A percentile compares a stretch with the other conserved stretches of the same genome.
phyloP scores from a whole-genome alignment of 2,329 filamentous ascomycete genomes.

The Cladophialophora bantiana region DNA sequence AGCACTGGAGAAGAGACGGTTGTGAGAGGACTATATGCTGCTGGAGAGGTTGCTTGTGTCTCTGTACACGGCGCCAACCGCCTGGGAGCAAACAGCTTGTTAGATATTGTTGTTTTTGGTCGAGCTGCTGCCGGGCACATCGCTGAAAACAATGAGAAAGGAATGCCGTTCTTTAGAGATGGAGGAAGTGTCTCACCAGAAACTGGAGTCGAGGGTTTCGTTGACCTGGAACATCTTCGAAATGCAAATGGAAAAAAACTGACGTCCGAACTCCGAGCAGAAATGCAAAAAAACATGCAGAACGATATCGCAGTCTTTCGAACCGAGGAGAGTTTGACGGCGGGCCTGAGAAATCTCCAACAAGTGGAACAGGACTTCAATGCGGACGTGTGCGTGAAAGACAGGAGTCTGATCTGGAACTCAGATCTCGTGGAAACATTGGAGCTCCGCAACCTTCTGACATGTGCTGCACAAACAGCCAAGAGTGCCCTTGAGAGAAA shows the following conservation, averaged over 20 bases:
- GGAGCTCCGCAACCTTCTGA: slow-evolving; percentile 92
- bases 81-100: slow-evolving; percentile 95
- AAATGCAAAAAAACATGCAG: slow-evolving; percentile 96
- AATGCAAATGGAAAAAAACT: slow-evolving; percentile 77
- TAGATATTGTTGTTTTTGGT: slow-evolving; percentile 96
- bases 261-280: slow-evolving; percentile 79
- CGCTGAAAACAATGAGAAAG: slow-evolving; percentile 89
- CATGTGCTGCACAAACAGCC: slow-evolving; percentile 91
- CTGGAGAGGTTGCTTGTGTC: slow-evolving; percentile 95
- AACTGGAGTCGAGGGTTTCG: slow-evolving; percentile 76
- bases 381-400: slow-evolving; percentile 80
- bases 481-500: slow-evolving; percentile 89
- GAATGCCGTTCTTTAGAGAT: slow-evolving; percentile 62
- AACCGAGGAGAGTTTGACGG: slow-evolving; percentile 80
- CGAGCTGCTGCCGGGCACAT: slow-evolving; percentile 97
- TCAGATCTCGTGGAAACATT: slow-evolving; percentile 93
- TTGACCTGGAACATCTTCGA: slow-evolving; percentile 74
- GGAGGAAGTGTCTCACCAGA: slow-evolving; percentile 80
- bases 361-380: slow-evolving; percentile 76
- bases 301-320: slow-evolving; percentile 91
- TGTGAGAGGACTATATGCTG: slow-evolving; percentile 93
- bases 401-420: slow-evolving; percentile 98
- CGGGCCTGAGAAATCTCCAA: slow-evolving; percentile 80
- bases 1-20: slow-evolving; percentile 87
- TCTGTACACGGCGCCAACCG: slow-evolving; percentile 98